These are phyloP conservation scores for Barbarea vulgaris DNA, from an alignment of 345 rosid genomes.

Conservation along the genomic window DNA sequence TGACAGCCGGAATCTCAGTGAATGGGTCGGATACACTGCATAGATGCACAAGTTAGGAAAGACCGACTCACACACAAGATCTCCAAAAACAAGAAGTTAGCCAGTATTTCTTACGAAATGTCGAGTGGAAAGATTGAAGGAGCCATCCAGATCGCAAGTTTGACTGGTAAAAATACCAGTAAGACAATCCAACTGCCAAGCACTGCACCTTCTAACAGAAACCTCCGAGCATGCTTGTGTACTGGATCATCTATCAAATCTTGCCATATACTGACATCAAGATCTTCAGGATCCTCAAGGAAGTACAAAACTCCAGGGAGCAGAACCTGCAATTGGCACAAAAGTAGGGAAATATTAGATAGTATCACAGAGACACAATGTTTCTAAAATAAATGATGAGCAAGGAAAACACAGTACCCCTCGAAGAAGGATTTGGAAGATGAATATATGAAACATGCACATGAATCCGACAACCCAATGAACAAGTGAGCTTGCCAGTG, in stretches of 20 bases:
- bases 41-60: no score
- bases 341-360: not conserved
- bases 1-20: no score
- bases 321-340: constrained; percentile 64
- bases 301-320: constrained; percentile 91
- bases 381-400: not conserved
- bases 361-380: not conserved
- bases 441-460: constrained; percentile 95
- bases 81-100: no score
- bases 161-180: constrained; percentile 96
- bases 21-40: no score
- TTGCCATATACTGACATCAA: constrained; percentile 93
- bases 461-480: constrained; percentile 98
- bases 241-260: constrained; percentile 98
- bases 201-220: constrained; percentile 86
- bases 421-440: constrained; percentile 95
- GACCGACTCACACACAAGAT: no score
- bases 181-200: constrained; percentile 96
- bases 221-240: constrained; percentile 95
- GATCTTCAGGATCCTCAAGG: constrained; percentile 96
- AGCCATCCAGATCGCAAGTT: constrained; percentile 87
- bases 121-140: constrained; percentile 91
- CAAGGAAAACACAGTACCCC: constrained; percentile 61
- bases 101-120: no score
- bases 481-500: constrained; percentile 88